These are phyloP conservation scores for Leptosphaerulina australis DNA, from an alignment of 2,329 filamentous ascomycete species.

Conservation along the genomic window DNA sequence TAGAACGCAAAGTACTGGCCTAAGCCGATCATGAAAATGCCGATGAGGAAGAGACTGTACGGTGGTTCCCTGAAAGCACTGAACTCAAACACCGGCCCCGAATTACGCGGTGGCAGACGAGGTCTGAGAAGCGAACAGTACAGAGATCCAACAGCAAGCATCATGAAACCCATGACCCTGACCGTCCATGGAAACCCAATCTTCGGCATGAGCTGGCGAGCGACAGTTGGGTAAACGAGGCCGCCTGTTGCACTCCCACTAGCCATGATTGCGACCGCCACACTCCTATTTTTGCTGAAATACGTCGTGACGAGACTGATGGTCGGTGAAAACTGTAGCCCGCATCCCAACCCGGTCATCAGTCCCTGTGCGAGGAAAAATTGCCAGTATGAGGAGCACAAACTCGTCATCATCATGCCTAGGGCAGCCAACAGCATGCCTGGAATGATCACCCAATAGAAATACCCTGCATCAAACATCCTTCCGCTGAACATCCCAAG, in stretches of 20 bases:
- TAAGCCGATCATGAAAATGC: conserved; percentile 42
- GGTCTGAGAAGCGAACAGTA: conserved; percentile 50
- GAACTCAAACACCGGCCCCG: conserved; percentile 52
- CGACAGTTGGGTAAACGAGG: conserved; percentile 66
- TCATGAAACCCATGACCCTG: conserved; percentile 66
- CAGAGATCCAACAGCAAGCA: conserved; percentile 52
- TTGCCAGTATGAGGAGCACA: conserved; percentile 59
- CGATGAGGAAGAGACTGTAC: conserved; percentile 48
- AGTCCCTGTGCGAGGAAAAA: conserved; percentile 48
- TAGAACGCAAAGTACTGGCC: conserved; percentile 55
- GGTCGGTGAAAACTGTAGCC: conserved; percentile 44
- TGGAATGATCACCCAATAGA: conserved; percentile 51
- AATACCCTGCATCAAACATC: conserved; percentile 59
- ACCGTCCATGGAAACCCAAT: conserved; percentile 71
- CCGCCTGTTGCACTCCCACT: conserved; percentile 68
- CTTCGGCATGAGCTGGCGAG: conserved; percentile 60
- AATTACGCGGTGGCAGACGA: conserved; percentile 52
- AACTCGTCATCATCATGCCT: conserved; percentile 60
- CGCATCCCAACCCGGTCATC: conserved; percentile 42
- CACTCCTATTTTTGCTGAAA: conserved; percentile 63
- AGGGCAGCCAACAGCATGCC: conserved; percentile 55
- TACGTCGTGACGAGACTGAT: conserved; percentile 56
- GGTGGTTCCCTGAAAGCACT: conserved; percentile 50
- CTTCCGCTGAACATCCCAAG: conserved; percentile 59
- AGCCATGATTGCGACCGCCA: conserved; percentile 66